Evolutionary conservation across 345 rosid species (phyloP).

Genomic region (Ailanthus altissimus): DNA sequence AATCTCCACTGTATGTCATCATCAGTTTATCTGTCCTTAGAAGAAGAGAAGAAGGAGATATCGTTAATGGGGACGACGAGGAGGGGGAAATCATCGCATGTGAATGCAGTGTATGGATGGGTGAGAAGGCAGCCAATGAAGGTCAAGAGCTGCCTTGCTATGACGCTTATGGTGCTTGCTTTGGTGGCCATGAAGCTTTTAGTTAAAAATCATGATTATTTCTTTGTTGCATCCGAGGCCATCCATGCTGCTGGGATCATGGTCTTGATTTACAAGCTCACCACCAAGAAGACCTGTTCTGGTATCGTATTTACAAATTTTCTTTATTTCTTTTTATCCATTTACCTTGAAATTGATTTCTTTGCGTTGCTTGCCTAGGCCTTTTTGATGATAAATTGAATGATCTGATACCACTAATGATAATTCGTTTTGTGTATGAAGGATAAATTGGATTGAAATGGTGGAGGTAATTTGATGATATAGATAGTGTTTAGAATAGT

Average conservation of each 20-base stretch:
- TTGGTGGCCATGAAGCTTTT: conserved; percentile 40
- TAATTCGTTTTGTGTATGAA: no score
- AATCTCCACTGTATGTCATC: neutral
- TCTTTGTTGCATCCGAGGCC: conserved; percentile 62
- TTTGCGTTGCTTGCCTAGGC: no score
- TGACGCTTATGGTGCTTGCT: conserved; percentile 24
- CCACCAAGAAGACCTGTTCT: conserved; percentile 58
- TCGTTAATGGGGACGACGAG: conserved; percentile 55
- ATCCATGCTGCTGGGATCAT: conserved; percentile 65
- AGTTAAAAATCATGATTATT: conserved; percentile 43
- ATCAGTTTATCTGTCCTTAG: neutral
- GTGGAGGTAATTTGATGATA: no score
- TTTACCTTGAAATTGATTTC: neutral
- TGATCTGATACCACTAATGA: no score
- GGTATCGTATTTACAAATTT: conserved; percentile 32
- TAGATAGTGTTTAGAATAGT: no score
- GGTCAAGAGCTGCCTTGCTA: conserved; percentile 48
- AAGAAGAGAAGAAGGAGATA: neutral
- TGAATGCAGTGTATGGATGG: conserved; percentile 41
- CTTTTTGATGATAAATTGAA: no score
- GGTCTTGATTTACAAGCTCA: conserved; percentile 67
- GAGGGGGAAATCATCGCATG: conserved; percentile 49
- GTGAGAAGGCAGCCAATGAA: conserved; percentile 48
- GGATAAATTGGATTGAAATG: no score
- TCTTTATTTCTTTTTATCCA: neutral